These are phyloP conservation scores for Lanzia echinophila DNA, from an alignment of 2,329 filamentous ascomycete genomes.

Conservation along the genomic window DNA sequence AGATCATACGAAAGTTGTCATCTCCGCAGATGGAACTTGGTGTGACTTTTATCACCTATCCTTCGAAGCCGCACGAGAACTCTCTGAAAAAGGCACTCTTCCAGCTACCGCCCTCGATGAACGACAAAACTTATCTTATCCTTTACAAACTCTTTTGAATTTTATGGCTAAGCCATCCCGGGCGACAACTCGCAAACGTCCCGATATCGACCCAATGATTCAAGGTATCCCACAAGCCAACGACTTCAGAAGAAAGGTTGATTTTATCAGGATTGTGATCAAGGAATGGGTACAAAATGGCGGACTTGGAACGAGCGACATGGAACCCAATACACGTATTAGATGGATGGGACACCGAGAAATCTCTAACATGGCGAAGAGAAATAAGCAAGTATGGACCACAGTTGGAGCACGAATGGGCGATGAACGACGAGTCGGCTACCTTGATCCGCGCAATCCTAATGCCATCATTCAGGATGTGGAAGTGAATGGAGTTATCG, in stretches of 20 bases:
- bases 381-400: conserved; percentile 61
- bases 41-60: conserved; percentile 74
- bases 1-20: conserved; percentile 77
- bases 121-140: conserved; percentile 64
- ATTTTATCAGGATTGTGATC: conserved; percentile 62
- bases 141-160: conserved; percentile 67
- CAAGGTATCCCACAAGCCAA: conserved; percentile 65
- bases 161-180: conserved; percentile 45
- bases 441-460: conserved; percentile 31
- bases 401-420: conserved; percentile 58
- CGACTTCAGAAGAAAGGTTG: conserved; percentile 65
- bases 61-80: conserved; percentile 59
- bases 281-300: conserved; percentile 65
- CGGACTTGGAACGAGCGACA: conserved; percentile 61
- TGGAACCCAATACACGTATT: conserved; percentile 44
- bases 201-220: conserved; percentile 53
- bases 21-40: conserved; percentile 67
- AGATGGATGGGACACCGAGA: conserved; percentile 55
- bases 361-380: conserved; percentile 42
- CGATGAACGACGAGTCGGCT: conserved; percentile 38
- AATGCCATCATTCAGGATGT: conserved; percentile 26
- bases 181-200: conserved; percentile 46
- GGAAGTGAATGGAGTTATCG: conserved; percentile 13
- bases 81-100: conserved; percentile 59
- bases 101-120: conserved; percentile 64